Evolutionary conservation across 2,329 filamentous ascomycete species (phyloP), one percentile per base, ranked within the genome.

Genomic region (Cladosporium sp.): DNA sequence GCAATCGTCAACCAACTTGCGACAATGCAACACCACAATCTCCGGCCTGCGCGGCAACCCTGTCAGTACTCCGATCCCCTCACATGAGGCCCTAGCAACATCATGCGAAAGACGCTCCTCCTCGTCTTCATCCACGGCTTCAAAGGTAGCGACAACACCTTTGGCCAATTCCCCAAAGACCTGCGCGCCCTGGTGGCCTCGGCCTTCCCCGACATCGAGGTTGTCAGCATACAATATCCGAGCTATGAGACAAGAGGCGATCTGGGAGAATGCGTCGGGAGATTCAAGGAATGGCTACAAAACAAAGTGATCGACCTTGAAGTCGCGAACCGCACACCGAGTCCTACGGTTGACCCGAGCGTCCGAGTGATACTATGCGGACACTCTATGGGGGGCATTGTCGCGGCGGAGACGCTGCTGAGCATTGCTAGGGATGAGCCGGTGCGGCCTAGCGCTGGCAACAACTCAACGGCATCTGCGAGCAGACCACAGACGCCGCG

Each of bases 301-400:
- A 90, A 97, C 76, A 92, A 92, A 73, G 92, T 98, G 72, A 97
- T 98, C 73, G 95, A 98, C 78, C 83, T 97, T 73, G 94, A 99
- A 80, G 93, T 97, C 66, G 88, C 86, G 32, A 90, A 91, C 71
- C 84, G 85, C 55, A 94, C 92, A 0, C 87, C 91, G 1, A 93
- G 90, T 5, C 93, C 93, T 0, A 96, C 92, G 0, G 85, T 96
- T 69, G 92, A 96, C 68, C 92, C 93, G 5, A 92, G 90, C 0
- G 92, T 97, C 24, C 89, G 88, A 74, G 90, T 91, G 32, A 85
- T 97, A 57, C 85, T 97, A 18, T 82, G 96, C 66, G 93, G 93
- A 28, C 93, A 97, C 78, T 93, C 90, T 10, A 97, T 90, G 87
- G 76, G 88, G 91, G 95, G 95, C 72, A 97, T 98, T 73, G 93